Base-by-base conservation (phyloP, 2,329 filamentous ascomycete genomes). In the Neophaeococcomyces aloes region DNA sequence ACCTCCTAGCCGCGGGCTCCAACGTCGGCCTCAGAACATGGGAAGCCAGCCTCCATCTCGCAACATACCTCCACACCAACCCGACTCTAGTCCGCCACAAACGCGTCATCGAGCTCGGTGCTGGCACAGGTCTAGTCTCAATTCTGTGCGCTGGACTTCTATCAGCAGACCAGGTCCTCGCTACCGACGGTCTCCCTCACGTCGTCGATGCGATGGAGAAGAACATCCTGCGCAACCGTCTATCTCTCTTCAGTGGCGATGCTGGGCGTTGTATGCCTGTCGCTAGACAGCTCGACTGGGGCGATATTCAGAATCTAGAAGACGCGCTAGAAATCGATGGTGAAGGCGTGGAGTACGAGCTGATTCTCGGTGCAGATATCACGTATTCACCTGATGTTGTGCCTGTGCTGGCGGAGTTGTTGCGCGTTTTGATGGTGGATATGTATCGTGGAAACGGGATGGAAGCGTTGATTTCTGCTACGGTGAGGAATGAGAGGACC, bases 21-120 rank as follows among this genome's bases (percentile, higher is more conserved):
- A 80, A 75, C 1, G 83, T 79, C 0, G 80, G 80, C 0, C 74
- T 79, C 38, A 71, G 79, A 29, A 84, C 80, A 2, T 83, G 80
- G 80, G 79, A 83, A 61, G 79, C 76, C 3, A 75, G 79, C 5
- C 63, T 83, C 3, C 74, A 81, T 52, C 69, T 83, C 1, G 78
- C 70, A 7, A 69, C 73, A 2, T 83, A 76, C 55, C 66, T 83
- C 2, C 29, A 38, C 18, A 5, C 15, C 6, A 37, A 29, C 27
- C 23, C 41, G 2, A 14, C 18, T n/a, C 32, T 44, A 7, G 54
- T 56, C 3, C 2, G 18, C n/a, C 70, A 65, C 2, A 79, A 76
- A 52, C 69, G 62, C 13, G 59, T 83, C 2, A 64, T 83, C 4
- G 79, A 83, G 56, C 67, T 83, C 3, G 80, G 80, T 25, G 76